Evolutionary conservation across 352 stramenopile genomes (phyloP), one percentile per base, ranked within the genome.

Genomic region (Phytopythium montanum): DNA sequence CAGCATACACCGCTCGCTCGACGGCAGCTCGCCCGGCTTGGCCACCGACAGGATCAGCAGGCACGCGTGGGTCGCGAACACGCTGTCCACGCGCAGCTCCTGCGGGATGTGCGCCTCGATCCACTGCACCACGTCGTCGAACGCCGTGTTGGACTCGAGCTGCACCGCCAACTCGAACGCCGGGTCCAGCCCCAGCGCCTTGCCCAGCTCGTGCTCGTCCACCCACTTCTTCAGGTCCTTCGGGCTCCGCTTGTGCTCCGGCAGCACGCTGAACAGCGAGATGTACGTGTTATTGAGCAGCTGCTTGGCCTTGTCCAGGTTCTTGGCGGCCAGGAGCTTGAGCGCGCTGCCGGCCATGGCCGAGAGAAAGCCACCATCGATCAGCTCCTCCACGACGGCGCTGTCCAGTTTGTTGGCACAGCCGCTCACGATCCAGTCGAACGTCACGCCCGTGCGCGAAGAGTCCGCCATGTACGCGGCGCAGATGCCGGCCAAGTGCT

Each of bases 401-500:
- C 71, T 73, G 29, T 92, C 79, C 33, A 90, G 39, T 5, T 70
- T 59, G 46, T 81, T 64, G 0, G 74, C 60, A 26, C 77, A 87
- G 23, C 49, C 62, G 42, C 79, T 75, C 16, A 92, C 53, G 29
- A 94, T 29, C 83, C 83, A 94, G 50, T 93, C 77, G 53, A 92
- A 57, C 16, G 79, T 83, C 51, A 93, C 66, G 7, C 75, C 73
- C 7, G 70, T 90, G n/a, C 70, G 54, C 26, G 72, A 58, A 12
- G 81, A 87, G 48, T 87, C 55, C 56, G 79, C 77, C 51, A 90
- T 81, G 57, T 93, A 92, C 14, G 78, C 76, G n/a, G 76, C 68
- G n/a, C 87, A 57, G 49, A 94, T 77, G 42, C 77, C 60, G n/a
- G 79, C 76, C 29, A 92, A 67, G 62, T 93, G 76, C 42, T 92